Evolutionary conservation across 345 rosid genomes (phyloP), one percentile per base, ranked within the genome.

Genomic region (Mallotus nudiflorus): DNA sequence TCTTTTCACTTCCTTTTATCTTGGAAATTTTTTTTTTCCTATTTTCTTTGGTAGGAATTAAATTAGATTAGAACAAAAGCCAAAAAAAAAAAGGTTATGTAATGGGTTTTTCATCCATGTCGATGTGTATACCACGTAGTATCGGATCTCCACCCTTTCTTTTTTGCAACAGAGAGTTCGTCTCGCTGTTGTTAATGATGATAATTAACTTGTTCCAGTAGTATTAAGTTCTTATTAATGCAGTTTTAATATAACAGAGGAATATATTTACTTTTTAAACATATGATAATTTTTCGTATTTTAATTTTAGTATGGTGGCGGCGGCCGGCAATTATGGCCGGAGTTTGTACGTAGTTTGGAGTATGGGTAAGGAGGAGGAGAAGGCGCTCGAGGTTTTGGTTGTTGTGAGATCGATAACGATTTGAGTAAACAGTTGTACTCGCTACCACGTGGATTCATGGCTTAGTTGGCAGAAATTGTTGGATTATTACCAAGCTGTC

Each of bases 81-180:
- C 1, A 73, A 67, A 56, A 40, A 12, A 57, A 53, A 50, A 35
- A 16, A 27, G 50, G 53, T 71, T 65, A 69, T 62, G 46, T 48
- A 39, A 22, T 54, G 73, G 66, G 62, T 65, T 27, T 65, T 54
- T 72, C 53, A 15, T 64, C 35, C 33, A 24, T 35, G 46, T 61
- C 52, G 52, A 63, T 78, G 82, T 80, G 71, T 72, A 76, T n/a
- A 57, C 50, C 49, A 57, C 52, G 62, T 67, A 73, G 35, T 59
- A 29, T 69, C 64, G 42, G 78, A 68, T 68, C 79, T 25, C 15
- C 39, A 15, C 62, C 63, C 62, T 25, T 54, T 19, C 55, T 55
- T 80, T 82, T 83, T 83, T 71, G 79, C 81, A 27, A 37, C 81
- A 57, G 71, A 19, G 77, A 68, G 35, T 27, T 57, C 28, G 24